A percentile compares a stretch with the other conserved stretches of the same genome.
phyloP scores from a whole-genome alignment of 2,329 filamentous ascomycete species.

The Fusarium sp. region DNA sequence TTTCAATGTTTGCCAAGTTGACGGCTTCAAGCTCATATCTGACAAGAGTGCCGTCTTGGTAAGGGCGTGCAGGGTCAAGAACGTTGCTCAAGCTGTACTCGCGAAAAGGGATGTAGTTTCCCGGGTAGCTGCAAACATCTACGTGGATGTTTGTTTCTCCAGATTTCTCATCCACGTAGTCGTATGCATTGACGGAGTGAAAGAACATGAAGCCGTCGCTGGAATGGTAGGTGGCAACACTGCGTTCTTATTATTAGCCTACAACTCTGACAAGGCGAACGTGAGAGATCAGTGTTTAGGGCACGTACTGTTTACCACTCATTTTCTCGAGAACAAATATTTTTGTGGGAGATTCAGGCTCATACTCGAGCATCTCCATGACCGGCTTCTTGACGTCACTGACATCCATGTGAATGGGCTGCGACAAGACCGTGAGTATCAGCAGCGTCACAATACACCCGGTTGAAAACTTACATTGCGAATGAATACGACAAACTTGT shows the following conservation, averaged over 20 bases:
- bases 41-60: neutral
- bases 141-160: neutral
- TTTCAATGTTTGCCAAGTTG: neutral
- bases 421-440: neutral
- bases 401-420: neutral
- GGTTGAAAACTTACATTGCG: neutral
- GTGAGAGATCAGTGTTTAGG: too few relatives aligned
- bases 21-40: neutral
- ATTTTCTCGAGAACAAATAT: neutral
- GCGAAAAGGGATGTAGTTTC: neutral
- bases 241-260: neutral
- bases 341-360: neutral
- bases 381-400: neutral
- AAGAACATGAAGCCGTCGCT: neutral
- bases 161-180: neutral
- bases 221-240: neutral
- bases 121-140: neutral
- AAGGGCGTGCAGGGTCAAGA: neutral
- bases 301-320: neutral
- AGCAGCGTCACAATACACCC: too few relatives aligned
- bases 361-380: neutral
- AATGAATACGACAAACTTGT: neutral
- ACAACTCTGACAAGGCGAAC: neutral
- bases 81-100: neutral
- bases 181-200: neutral